phyloP scores from a whole-genome alignment of 2,329 filamentous ascomycete genomes.

The Fusarium kyushuense region DNA sequence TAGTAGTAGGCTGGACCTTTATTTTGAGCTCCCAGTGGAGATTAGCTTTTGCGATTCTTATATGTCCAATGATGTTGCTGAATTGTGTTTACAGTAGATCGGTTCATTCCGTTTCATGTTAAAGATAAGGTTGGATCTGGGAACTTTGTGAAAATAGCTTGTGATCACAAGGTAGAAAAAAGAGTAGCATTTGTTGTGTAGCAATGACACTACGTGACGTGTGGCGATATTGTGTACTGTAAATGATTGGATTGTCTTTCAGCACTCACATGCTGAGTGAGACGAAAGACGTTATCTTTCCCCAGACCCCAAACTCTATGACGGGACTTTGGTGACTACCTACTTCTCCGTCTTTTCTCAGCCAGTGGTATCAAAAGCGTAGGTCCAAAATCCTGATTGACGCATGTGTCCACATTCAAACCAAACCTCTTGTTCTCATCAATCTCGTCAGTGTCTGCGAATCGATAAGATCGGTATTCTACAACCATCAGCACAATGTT shows the following conservation, averaged over 20 bases:
- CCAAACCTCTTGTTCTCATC: slow-evolving; percentile 8
- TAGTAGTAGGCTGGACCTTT: background rate
- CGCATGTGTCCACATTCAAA: slow-evolving; percentile 29
- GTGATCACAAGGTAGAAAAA: background rate
- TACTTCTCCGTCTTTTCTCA: background rate
- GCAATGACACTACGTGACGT: background rate
- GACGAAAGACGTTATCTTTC: slow-evolving; percentile 2
- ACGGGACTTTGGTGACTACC: background rate
- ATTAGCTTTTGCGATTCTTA: background rate
- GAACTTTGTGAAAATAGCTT: background rate
- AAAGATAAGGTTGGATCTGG: background rate
- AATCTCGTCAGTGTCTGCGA: slow-evolving; percentile 20
- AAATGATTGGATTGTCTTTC: background rate
- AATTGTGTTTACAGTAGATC: background rate
- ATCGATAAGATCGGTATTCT: slow-evolving; percentile 38
- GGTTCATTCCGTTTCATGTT: background rate
- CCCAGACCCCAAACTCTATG: background rate
- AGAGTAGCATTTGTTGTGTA: slow-evolving; percentile 11
- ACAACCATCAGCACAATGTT: background rate
- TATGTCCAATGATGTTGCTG: background rate
- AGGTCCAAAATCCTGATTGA: slow-evolving; percentile 39
- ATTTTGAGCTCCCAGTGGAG: slow-evolving; percentile 4
- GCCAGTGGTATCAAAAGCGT: slow-evolving; percentile 17
- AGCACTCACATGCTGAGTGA: slow-evolving; percentile 7
- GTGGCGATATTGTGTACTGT: background rate